These are phyloP conservation scores for Lachnum nothofagi DNA, from an alignment of 2,329 filamentous ascomycete genomes.

Conservation along the genomic window DNA sequence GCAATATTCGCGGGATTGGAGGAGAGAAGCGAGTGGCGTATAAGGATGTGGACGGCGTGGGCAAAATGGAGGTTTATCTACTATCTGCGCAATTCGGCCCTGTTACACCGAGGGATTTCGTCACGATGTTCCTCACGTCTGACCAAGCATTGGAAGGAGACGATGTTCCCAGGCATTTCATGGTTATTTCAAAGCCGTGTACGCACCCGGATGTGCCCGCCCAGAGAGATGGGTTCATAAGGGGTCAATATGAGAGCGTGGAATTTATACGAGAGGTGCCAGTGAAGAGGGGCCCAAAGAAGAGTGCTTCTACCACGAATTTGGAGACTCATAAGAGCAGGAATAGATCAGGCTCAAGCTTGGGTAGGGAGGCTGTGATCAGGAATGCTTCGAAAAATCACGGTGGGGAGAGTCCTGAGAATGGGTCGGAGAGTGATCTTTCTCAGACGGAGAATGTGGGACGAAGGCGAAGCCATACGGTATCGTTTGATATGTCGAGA, in stretches of 20 bases:
- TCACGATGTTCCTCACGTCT: slow-evolving; percentile 71
- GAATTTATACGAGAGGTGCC: slow-evolving; percentile 85
- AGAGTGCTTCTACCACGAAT: slow-evolving; percentile 43
- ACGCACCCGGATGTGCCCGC: slow-evolving; percentile 70
- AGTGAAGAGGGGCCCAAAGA: slow-evolving; percentile 40
- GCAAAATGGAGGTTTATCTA: slow-evolving; percentile 71
- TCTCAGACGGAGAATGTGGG: slow-evolving; percentile 17
- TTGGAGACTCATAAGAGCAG: slow-evolving; percentile 31
- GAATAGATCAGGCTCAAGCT: slow-evolving; percentile 28
- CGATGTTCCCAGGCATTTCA: slow-evolving; percentile 61
- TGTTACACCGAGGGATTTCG: slow-evolving; percentile 81
- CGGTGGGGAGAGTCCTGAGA: slow-evolving; percentile 2
- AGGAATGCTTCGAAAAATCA: slow-evolving; percentile 38
- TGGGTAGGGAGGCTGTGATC: slow-evolving; percentile 41
- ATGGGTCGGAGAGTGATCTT: slow-evolving; percentile 15
- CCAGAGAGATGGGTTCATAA: slow-evolving; percentile 65
- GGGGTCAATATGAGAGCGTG: slow-evolving; percentile 84
- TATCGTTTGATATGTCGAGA: slow-evolving; percentile 38
- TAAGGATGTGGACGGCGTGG: slow-evolving; percentile 48
- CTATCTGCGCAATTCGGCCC: slow-evolving; percentile 87
- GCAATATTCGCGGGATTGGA: slow-evolving; percentile 78
- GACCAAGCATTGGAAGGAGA: slow-evolving; percentile 27
- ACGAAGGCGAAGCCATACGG: slow-evolving; percentile 36
- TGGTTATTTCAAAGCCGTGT: slow-evolving; percentile 83
- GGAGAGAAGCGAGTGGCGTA: slow-evolving; percentile 71